A percentile compares a stretch with the other conserved stretches of the same genome.
phyloP scores from a whole-genome alignment of 305 asterid genomes.

The Solanum hybrid region DNA sequence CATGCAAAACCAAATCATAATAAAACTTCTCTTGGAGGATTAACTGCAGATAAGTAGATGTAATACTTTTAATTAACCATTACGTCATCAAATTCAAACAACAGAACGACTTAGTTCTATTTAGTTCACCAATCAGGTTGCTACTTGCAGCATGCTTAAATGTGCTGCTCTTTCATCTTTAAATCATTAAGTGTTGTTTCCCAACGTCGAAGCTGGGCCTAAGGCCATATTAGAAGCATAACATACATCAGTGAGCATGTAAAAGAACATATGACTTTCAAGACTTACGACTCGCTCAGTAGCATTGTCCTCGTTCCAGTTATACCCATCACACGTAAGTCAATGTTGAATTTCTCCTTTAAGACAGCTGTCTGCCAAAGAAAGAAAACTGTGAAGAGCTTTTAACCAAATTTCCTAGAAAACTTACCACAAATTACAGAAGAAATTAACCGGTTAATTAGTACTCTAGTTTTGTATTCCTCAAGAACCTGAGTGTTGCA shows the following conservation, averaged over 20 bases:
- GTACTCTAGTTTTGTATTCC: neutral
- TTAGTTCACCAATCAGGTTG: neutral
- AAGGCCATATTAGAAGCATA: neutral
- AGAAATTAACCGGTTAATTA: neutral
- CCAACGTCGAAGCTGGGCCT: neutral
- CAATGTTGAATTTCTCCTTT: slow-evolving; percentile 94
- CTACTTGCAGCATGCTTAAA: neutral
- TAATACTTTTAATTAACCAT: neutral
- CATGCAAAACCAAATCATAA: neutral
- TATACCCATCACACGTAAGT: slow-evolving; percentile 90
- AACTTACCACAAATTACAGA: neutral
- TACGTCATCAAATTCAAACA: neutral
- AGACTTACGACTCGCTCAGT: slow-evolving; percentile 69
- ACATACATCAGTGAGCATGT: neutral
- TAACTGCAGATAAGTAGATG: neutral
- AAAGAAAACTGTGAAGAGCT: neutral
- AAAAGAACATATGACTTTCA: neutral
- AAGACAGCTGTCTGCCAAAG: slow-evolving; percentile 72
- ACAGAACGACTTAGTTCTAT: neutral
- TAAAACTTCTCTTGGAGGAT: neutral
- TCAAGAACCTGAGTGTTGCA: neutral
- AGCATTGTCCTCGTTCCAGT: slow-evolving; percentile 75
- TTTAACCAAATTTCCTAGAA: neutral
- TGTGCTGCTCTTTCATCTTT: neutral
- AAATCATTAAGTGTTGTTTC: neutral